Percentiles rank a stretch among this genome's conserved stretches.
These are phyloP conservation scores for Bremia lactucae DNA, from an alignment of 352 stramenopile genomes.

Conservation along the genomic window DNA sequence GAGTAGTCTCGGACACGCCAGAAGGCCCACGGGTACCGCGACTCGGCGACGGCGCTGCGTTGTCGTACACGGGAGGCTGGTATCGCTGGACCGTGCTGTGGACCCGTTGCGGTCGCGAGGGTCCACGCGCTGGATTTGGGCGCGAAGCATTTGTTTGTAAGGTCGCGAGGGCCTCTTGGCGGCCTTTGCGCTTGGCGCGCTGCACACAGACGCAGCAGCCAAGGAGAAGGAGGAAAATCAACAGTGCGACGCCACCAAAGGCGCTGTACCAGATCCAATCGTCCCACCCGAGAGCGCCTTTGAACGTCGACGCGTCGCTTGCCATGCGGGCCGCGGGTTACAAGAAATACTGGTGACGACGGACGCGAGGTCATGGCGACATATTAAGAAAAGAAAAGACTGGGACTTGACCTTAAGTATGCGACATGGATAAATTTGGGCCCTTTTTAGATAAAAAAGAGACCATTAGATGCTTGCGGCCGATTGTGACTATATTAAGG, in stretches of 20 bases:
- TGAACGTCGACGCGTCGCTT: too few relatives aligned
- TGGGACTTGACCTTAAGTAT: too few relatives aligned
- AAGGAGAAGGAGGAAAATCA: constrained; percentile 55
- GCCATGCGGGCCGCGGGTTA: too few relatives aligned
- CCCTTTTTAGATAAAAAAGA: too few relatives aligned
- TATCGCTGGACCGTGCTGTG: constrained; percentile 23
- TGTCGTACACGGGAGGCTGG: constrained; percentile 16
- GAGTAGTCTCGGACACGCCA: too few relatives aligned
- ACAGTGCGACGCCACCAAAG: constrained; percentile 47
- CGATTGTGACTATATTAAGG: too few relatives aligned
- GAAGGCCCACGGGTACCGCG: constrained; percentile 23
- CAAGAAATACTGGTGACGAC: too few relatives aligned
- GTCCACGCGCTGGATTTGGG: constrained; percentile 36
- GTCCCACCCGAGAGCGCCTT: constrained; percentile 58
- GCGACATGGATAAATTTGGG: too few relatives aligned
- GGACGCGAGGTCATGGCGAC: too few relatives aligned
- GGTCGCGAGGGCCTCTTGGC: constrained; percentile 45
- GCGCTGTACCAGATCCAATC: constrained; percentile 74
- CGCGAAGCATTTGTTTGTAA: constrained; percentile 45
- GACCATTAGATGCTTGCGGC: too few relatives aligned
- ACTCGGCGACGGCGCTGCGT: constrained; percentile 16
- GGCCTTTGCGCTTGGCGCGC: constrained; percentile 68
- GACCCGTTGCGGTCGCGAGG: constrained; percentile 31
- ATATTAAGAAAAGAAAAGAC: too few relatives aligned
- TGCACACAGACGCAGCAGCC: constrained; percentile 75